Evolutionary conservation across 1,284 basidiomycete species (phyloP), one percentile per base, ranked within the genome.

Genomic region (Ganoderma lucidum): DNA sequence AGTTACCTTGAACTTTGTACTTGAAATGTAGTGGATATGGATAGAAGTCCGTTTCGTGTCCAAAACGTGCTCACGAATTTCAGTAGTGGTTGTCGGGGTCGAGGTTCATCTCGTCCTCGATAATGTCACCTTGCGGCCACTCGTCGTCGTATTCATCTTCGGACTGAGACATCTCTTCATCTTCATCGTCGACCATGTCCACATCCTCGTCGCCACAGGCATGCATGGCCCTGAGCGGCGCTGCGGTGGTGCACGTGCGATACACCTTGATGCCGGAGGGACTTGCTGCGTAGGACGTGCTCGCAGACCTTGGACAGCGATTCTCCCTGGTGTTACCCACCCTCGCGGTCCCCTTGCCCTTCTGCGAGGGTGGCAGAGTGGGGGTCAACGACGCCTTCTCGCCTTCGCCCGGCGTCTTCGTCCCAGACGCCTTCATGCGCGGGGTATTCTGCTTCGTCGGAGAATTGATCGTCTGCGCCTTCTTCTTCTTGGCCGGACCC

Each of bases 401-500:
- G 19, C 9, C 19, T 15, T 4, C 32, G 14, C 30, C 30, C 9
- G 35, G 39, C 35, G 32, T 14, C 8, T 23, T 59, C 19, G 6
- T 59, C 17, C 9, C 19, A 1, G 19, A 59, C 9, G 19, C 35
- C 5, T 39, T 59, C 35, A 32, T 19, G 9, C 35, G 56, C 56
- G 35, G 30, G 56, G 32, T 17, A 30, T 23, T 14, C 30, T 14
- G 28, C 35, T 39, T 59, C 17, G 19, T 19, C 8, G 35, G 53
- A 6, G 53, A 56, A 6, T 30, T 17, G 53, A 30, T 6, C 6
- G 10, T 8, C n/a, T n/a, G 48, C 53, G 53, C 53, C 53, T 55
- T 55, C 53, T 59, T 59, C 56, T n/a, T 59, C 56, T n/a, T 59
- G 15, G 35, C 9, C 35, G 19, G 35, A 19, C 59, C n/a, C 48